Base-by-base conservation (phyloP, 345 rosid genomes). In the Ailanthus altissimus region DNA sequence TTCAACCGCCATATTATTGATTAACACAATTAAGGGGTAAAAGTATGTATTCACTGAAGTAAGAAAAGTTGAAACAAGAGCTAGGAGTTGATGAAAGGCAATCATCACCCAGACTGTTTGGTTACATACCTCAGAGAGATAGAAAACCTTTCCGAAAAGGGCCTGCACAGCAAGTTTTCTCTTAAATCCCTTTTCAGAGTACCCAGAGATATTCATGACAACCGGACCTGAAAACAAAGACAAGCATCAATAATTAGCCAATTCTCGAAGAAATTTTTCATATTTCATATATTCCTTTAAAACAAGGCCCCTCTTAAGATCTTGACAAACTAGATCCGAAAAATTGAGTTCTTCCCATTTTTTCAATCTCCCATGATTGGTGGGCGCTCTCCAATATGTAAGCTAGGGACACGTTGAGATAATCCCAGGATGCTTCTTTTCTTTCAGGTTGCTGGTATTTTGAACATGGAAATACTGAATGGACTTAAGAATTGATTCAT, bases 121-220 rank as follows among this genome's bases (percentile, higher is more conserved):
- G 69, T 56, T 36, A 76, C 81, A 79, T 70, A 90, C 99, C 94
- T 96, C 95, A 3, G 97, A 90, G 26, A 94, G 87, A 84, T 96
- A 96, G 85, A 88, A 92, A 57, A 96, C 86, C 82, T 93, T 93
- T 56, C 97, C 97, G 67, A 96, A 96, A 74, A 96, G 90, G 45
- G 90, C 78, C 73, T 92, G 97, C 77, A 96, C 97, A 0, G 97
- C 97, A 49, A 96, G 97, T 82, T 96, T 93, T 84, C 97, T 91
- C 90, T 90, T 91, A 80, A 94, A 93, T 49, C 98, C 98, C 75
- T 81, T 91, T 57, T 93, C 95, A 62, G 97, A 88, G 82, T 91
- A 91, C 59, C 97, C 95, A 59, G 94, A 78, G 89, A 85, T 78
- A 47, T 90, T 87, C 97, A 92, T 88, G 66, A 92, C 98, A 77